Evolutionary conservation across 1,139 yeast species (phyloP), one percentile per base, ranked within the genome.

Genomic region (Pichia kudriavzevii): DNA sequence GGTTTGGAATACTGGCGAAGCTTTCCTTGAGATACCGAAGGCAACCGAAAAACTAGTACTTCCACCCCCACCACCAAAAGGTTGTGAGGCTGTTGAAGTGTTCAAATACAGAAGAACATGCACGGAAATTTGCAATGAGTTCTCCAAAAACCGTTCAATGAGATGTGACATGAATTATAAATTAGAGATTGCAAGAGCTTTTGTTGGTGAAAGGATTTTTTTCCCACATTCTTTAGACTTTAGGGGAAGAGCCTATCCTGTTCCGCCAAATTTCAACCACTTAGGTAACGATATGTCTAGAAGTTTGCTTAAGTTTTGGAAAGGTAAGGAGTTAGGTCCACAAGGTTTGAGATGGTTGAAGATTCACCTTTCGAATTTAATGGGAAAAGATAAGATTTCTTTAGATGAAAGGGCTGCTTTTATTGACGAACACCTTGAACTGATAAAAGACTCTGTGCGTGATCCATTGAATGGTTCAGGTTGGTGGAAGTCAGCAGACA

Each of bases 161-260:
- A 72, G 99, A 59, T 91, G 98, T 63, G 97, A 88, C 57, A 69
- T 84, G 45, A 91, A 91, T 56, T 91, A 93, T 58, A 88, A 85
- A 56, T 64, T 91, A 36, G 98, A 91, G 58, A 87, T 91, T 55
- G 97, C 98, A 0, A 72, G 98, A 47, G 96, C 95, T 0, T 85
- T 79, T 49, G 63, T 79, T 26, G 93, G 93, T 16, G 98, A 91
- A 58, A 79, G 83, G 52, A 76, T 91, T 52, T 88, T 76, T 56
- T 84, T 88, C 64, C 97, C 98, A 5, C 96, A 91, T 56, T 87
- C 87, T 50, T 66, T 91, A 36, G 98, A 91, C 58, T 88, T 88
- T 56, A 71, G 98, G 58, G 98, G 98, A 6, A 76, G 98, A 51
- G 95, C 97, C 1, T 91, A 91, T 54, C 97, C 98, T 5, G 63